These are phyloP conservation scores for Orbilia oligospora DNA, from an alignment of 2,329 filamentous ascomycete species.

Conservation along the genomic window DNA sequence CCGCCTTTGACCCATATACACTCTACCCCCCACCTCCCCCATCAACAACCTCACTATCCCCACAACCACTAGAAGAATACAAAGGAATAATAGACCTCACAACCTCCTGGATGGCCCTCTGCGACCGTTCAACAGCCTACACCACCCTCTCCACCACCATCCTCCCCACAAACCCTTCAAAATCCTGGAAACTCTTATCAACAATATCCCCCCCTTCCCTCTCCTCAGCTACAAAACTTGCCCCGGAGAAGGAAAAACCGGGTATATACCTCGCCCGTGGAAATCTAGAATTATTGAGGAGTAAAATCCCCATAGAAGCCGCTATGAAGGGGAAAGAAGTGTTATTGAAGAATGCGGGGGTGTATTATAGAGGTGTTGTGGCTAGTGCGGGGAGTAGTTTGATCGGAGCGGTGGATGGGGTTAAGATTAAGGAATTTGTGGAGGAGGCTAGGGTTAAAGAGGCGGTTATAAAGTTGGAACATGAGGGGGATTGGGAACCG, in stretches of 20 bases:
- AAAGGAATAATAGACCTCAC: conserved; percentile 26
- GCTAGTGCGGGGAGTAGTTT: conserved; percentile 22
- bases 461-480: conserved; percentile 59
- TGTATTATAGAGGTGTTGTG: conserved; percentile 63
- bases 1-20: conserved; percentile 30
- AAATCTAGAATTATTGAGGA: conserved; percentile 62
- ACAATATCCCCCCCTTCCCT: conserved; percentile 57
- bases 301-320: conserved; percentile 51
- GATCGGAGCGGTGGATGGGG: conserved; percentile 51
- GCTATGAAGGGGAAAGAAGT: conserved; percentile 50
- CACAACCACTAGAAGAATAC: background rate
- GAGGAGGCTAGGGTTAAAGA: conserved; percentile 63
- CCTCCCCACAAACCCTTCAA: background rate
- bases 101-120: conserved; percentile 49
- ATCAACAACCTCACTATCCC: background rate
- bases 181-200: conserved; percentile 60
- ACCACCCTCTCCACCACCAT: conserved; percentile 23
- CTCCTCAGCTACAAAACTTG: conserved; percentile 59
- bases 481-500: conserved; percentile 43
- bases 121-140: conserved; percentile 56
- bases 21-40: background rate
- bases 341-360: conserved; percentile 62
- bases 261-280: conserved; percentile 63
- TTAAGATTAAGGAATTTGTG: conserved; percentile 55
- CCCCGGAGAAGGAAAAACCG: conserved; percentile 57